Percentiles rank a stretch among this genome's conserved stretches.
phyloP scores from a whole-genome alignment of 2,329 filamentous ascomycete genomes.

The Xylaria polymorpha region DNA sequence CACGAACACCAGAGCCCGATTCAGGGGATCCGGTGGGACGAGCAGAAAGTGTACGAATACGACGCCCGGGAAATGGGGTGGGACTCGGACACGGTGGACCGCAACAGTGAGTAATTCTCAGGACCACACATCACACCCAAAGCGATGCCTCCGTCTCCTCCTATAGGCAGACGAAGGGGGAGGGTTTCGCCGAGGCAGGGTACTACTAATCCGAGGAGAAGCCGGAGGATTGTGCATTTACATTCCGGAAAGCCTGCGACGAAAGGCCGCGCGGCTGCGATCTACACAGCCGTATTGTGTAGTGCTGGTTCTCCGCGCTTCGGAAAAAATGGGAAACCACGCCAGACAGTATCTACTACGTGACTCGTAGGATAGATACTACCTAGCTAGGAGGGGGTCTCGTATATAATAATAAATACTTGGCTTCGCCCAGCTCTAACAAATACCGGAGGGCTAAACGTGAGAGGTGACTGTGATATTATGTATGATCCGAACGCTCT shows the following conservation, averaged over 20 bases:
- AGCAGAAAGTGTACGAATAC: constrained; percentile 10
- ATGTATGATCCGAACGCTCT: too few species aligned
- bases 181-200: not conserved
- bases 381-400: too few species aligned
- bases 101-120: not conserved
- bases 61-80: constrained; percentile 16
- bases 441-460: not conserved
- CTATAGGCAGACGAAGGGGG: not conserved
- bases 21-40: constrained; percentile 18
- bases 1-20: constrained; percentile 30
- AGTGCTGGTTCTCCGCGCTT: not conserved
- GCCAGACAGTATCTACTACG: not conserved
- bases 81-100: constrained; percentile 3
- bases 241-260: not conserved
- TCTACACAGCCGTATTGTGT: not conserved
- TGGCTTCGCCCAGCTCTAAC: too few species aligned
- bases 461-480: not conserved
- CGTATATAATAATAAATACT: too few species aligned
- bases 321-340: not conserved
- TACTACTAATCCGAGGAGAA: not conserved
- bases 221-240: not conserved
- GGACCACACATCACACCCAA: too few species aligned
- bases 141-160: not conserved
- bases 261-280: not conserved
- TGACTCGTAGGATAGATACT: too few species aligned